Conservation (phyloP, 768 basidiomycete genomes). For the Dictyophora rubrovolvata region DNA sequence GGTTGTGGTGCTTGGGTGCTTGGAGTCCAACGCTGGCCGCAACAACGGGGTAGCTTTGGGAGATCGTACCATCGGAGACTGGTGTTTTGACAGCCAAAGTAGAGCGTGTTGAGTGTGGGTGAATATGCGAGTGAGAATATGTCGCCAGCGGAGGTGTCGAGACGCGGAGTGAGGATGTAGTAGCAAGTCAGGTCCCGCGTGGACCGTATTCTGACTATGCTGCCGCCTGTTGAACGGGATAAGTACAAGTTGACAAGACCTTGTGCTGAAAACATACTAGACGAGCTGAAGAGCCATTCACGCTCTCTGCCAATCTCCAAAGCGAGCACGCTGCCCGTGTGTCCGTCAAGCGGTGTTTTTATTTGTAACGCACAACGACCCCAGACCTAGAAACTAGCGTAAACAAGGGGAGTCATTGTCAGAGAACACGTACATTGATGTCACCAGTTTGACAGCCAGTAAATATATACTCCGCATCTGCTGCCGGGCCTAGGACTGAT, state of each 20-base stretch:
- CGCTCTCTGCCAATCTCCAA: constrained; percentile 67
- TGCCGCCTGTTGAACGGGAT: constrained; percentile 65
- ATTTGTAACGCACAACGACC: constrained; percentile 61
- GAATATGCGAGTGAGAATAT: constrained; percentile 81
- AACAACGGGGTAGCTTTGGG: constrained; percentile 13
- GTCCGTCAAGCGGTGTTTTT: constrained; percentile 62
- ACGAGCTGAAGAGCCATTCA: constrained; percentile 84
- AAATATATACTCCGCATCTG: constrained; percentile 65
- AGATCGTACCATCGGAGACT: constrained; percentile 86
- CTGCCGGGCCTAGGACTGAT: constrained; percentile 66
- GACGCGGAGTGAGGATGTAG: constrained; percentile 66
- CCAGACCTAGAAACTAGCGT: constrained; percentile 71
- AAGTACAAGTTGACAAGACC: neutral
- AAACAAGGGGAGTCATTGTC: constrained; percentile 1
- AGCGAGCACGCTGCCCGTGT: constrained; percentile 75
- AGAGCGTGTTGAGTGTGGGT: constrained; percentile 55
- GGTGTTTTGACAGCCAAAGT: constrained; percentile 87
- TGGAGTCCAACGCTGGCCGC: constrained; percentile 26
- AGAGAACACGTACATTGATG: constrained; percentile 41
- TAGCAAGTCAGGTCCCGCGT: constrained; percentile 55
- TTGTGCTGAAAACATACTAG: constrained; percentile 40
- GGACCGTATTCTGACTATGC: constrained; percentile 84
- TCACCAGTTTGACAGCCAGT: constrained; percentile 71
- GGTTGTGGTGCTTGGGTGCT: constrained; percentile 42
- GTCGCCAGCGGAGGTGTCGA: constrained; percentile 76